These are phyloP conservation scores for Glarea lozoyensis DNA, from an alignment of 495 filamentous ascomycete species.

Conservation along the genomic window DNA sequence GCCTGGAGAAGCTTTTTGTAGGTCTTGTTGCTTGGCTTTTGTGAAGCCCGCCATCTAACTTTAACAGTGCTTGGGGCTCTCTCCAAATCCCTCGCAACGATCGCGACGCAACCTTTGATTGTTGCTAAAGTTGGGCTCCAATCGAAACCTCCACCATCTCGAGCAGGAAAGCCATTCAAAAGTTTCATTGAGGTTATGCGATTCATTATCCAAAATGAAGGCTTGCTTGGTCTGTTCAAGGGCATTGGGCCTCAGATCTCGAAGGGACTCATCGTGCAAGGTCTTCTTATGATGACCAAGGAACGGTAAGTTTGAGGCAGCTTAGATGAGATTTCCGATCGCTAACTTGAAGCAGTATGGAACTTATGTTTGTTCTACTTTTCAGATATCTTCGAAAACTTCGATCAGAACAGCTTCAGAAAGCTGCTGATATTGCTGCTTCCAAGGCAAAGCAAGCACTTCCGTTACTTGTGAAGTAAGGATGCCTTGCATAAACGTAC, in stretches of 20 bases:
- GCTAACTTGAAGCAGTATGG: conserved; percentile 52
- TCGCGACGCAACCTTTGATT: conserved; percentile 90
- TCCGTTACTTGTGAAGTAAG: conserved; percentile 38
- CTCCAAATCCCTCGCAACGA: conserved; percentile 88
- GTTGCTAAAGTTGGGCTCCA: conserved; percentile 97
- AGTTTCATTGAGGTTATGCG: conserved; percentile 91
- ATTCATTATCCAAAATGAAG: conserved; percentile 86
- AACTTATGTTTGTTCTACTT: conserved; percentile 79
- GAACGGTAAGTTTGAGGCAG: conserved; percentile 58
- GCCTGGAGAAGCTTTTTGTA: conserved; percentile 86
- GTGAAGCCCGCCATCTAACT: conserved; percentile 11
- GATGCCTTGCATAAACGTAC: too few relatives aligned
- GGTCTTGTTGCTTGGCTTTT: conserved; percentile 30
- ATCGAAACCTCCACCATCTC: conserved; percentile 75
- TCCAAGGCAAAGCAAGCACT: conserved; percentile 39
- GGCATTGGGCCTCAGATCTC: conserved; percentile 90
- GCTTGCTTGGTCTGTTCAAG: conserved; percentile 77
- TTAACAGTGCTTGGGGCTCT: conserved; percentile 74
- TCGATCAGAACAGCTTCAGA: conserved; percentile 59
- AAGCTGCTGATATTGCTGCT: conserved; percentile 49
- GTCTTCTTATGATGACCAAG: conserved; percentile 98
- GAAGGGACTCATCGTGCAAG: conserved; percentile 91
- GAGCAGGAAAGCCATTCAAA: conserved; percentile 89
- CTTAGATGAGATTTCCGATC: conserved; percentile 11
- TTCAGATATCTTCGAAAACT: conserved; percentile 72